Percentiles rank a stretch among this genome's conserved stretches.
phyloP scores from a whole-genome alignment of 805 yeast species.

The Pachysolen tannophilus region DNA sequence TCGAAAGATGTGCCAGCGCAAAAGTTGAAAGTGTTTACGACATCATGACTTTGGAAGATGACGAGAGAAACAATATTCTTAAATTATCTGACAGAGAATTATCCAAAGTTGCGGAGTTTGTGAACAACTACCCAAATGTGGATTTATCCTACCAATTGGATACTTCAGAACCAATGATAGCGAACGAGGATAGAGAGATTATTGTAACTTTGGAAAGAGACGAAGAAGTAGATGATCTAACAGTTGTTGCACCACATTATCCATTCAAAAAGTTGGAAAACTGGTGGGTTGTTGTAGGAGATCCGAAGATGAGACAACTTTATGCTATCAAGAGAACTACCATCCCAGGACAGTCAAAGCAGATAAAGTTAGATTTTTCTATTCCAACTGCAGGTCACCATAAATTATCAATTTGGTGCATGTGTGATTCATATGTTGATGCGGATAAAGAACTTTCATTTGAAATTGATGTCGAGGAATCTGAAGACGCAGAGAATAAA shows the following conservation, averaged over 20 bases:
- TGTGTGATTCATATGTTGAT: constrained; percentile 89
- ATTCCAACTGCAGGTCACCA: constrained; percentile 57
- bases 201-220: constrained; percentile 53
- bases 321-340: constrained; percentile 66
- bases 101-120: constrained; percentile 73
- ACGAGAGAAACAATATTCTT: constrained; percentile 51
- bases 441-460: constrained; percentile 77
- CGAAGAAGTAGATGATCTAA: constrained; percentile 62
- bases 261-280: constrained; percentile 56
- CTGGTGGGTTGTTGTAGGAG: constrained; percentile 91
- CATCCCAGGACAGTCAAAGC: constrained; percentile 43
- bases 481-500: constrained; percentile 19
- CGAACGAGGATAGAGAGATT: constrained; percentile 41
- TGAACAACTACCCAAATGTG: constrained; percentile 82
- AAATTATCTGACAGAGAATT: constrained; percentile 40
- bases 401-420: constrained; percentile 66
- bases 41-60: constrained; percentile 64
- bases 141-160: constrained; percentile 55
- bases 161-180: constrained; percentile 28
- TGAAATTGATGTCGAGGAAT: constrained; percentile 35
- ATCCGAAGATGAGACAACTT: constrained; percentile 46
- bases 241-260: constrained; percentile 49
- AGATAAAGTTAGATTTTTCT: constrained; percentile 44
- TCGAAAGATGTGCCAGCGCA: constrained; percentile 44
- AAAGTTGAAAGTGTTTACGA: constrained; percentile 72